Evolutionary conservation across 2,329 filamentous ascomycete genomes (phyloP), one percentile per base, ranked within the genome.

Genomic region (Trichoderma atrobrunneum): DNA sequence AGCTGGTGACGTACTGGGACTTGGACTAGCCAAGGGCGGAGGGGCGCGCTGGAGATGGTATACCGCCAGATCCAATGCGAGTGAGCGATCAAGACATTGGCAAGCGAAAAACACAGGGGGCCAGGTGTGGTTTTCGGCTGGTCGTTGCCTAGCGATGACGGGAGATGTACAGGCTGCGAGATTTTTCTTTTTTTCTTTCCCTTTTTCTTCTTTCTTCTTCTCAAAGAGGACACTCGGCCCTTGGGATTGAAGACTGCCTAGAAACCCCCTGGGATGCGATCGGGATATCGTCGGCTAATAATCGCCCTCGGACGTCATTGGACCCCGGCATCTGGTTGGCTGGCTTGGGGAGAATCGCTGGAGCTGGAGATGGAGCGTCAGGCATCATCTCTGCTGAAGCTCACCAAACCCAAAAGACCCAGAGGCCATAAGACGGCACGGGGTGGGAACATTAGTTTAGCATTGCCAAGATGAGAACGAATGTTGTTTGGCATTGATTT

Each of bases 11-110:
- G 72, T 66, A 72, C 54, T 43, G 39, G 36, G 18, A 43, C 39
- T 39, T 39, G 54, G 65, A 24, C 65, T 59, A 60, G 56, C 66
- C 66, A 61, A 54, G 62, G 71, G 72, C 66, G 54, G 72, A 68
- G 72, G 39, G 72, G 61, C 43, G 71, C 26, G 36, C 66, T 43
- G 24, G 57, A 72, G 56, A 36, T 36, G 5, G 39, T n/a, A 62
- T 69, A 66, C 59, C 51, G 63, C 70, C 56, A 72, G 57, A 62
- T 34, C 11, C 32, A 14, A 34, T 21, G 70, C 63, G 26, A n/a
- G 54, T 36, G 51, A 28, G 28, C 59, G 39, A 60, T 66, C 66
- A 70, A 51, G 72, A 54, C 67, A 72, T 72, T 70, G 72, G 72
- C 63, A n/a, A 34, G 61, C 21, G 34, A 60, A 34, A 11, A 36